Evolutionary conservation across 257 asterid species (phyloP).

Genomic region (Solanum ossicruentum): DNA sequence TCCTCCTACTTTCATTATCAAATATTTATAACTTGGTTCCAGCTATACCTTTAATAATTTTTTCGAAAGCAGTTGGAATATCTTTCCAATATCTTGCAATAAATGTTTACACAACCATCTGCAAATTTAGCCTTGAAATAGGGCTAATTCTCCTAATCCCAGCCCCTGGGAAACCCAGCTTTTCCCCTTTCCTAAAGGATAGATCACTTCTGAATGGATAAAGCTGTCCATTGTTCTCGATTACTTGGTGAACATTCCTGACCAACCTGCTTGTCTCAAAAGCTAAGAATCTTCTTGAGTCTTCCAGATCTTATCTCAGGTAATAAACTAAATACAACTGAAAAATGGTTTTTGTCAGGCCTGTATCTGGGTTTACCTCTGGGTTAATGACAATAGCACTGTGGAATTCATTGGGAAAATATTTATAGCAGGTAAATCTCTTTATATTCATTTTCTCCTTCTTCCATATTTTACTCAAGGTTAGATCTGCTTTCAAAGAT

Average conservation of each 20-base stretch:
- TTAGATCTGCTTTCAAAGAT: background rate
- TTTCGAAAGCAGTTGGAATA: background rate
- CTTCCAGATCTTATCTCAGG: background rate
- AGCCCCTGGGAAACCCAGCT: background rate
- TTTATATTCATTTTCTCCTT: background rate
- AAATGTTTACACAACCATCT: background rate
- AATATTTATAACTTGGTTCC: background rate
- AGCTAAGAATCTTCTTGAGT: background rate
- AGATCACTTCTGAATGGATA: background rate
- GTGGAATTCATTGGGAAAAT: conserved; percentile 71
- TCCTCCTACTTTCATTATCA: background rate
- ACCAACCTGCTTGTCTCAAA: background rate
- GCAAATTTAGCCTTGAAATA: background rate
- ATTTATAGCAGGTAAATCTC: conserved; percentile 66
- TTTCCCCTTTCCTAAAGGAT: background rate
- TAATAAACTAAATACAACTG: background rate
- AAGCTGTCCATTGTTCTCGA: background rate
- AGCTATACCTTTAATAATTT: background rate
- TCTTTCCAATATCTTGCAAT: background rate
- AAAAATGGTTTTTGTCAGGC: conserved; percentile 28
- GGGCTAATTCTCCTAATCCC: background rate
- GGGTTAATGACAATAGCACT: conserved; percentile 56
- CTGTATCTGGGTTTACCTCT: conserved; percentile 67
- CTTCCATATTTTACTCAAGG: background rate
- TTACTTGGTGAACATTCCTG: background rate